Conservation (phyloP, 2,329 filamentous ascomycete species). For the Gaeumannomyces sp. region DNA sequence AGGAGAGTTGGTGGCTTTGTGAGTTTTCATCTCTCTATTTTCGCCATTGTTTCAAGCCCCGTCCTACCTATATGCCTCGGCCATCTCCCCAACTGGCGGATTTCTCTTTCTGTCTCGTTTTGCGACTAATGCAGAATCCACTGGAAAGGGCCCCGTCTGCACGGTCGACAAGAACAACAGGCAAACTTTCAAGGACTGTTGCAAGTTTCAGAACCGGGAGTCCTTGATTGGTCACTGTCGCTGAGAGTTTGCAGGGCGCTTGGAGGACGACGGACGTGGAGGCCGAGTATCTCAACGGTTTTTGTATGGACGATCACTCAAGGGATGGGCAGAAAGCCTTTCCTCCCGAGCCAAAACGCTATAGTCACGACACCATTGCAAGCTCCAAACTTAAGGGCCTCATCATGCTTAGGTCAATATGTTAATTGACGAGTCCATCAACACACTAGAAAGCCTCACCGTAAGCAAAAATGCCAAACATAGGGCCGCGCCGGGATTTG, state of each 20-base stretch:
- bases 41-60: neutral
- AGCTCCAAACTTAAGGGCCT: too few relatives aligned
- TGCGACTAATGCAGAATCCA: neutral
- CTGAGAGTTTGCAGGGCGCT: neutral
- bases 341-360: too few relatives aligned
- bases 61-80: neutral
- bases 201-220: constrained; percentile 13
- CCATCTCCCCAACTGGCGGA: neutral
- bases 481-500: neutral
- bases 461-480: neutral
- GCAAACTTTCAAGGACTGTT: constrained; percentile 15
- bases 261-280: neutral
- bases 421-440: too few relatives aligned
- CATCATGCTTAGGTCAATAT: too few relatives aligned
- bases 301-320: too few relatives aligned
- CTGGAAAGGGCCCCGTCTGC: constrained; percentile 7
- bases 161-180: constrained; percentile 6
- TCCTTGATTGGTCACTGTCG: constrained; percentile 13
- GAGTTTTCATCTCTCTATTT: neutral
- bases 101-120: neutral
- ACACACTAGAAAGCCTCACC: too few relatives aligned
- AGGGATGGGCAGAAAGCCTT: too few relatives aligned
- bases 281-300: too few relatives aligned
- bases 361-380: too few relatives aligned
- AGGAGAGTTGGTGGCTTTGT: constrained; percentile 3